A percentile compares a stretch with the other conserved stretches of the same genome.
phyloP scores from a whole-genome alignment of 2,329 filamentous ascomycete species.

The Fusarium redolens region DNA sequence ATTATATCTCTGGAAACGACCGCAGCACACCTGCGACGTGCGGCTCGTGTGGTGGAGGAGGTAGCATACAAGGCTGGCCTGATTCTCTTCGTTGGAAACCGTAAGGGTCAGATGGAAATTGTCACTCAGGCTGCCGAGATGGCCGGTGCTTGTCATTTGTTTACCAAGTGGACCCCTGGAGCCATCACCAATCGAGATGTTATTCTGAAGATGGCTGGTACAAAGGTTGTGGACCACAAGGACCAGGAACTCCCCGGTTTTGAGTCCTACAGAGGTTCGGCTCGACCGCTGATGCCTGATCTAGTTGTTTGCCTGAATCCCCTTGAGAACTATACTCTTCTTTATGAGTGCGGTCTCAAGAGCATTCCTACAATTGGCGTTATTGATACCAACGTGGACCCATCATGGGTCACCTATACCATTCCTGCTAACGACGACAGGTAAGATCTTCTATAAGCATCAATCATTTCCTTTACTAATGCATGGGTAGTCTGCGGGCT shows the following conservation, averaged over 20 bases:
- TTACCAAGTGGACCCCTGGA: slow-evolving; percentile 92
- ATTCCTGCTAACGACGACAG: slow-evolving; percentile 98
- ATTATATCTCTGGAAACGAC: slow-evolving; percentile 93
- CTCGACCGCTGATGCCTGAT: slow-evolving; percentile 81
- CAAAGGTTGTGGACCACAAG: slow-evolving; percentile 80
- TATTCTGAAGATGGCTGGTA: slow-evolving; percentile 76
- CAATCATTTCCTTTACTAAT: slow-evolving; percentile 39
- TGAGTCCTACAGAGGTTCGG: slow-evolving; percentile 70
- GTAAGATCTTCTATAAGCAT: slow-evolving; percentile 56
- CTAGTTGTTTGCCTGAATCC: slow-evolving; percentile 94
- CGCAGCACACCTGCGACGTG: slow-evolving; percentile 88
- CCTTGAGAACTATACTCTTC: slow-evolving; percentile 86
- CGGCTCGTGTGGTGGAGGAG: slow-evolving; percentile 90
- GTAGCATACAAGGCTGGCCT: slow-evolving; percentile 85
- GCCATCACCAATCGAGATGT: slow-evolving; percentile 93
- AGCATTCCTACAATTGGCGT: slow-evolving; percentile 94
- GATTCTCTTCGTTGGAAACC: slow-evolving; percentile 90
- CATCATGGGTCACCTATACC: slow-evolving; percentile 93
- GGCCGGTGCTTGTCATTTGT: slow-evolving; percentile 85
- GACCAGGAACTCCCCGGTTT: slow-evolving; percentile 73
- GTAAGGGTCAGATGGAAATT: slow-evolving; percentile 81
- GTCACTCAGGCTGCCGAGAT: slow-evolving; percentile 85
- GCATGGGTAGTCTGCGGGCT: slow-evolving; percentile 74
- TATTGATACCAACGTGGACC: slow-evolving; percentile 92
- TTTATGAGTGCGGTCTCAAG: slow-evolving; percentile 90